Evolutionary conservation across 129 eudicot species (phyloP), one percentile per base, ranked within the genome.

Genomic region (Mikania micrantha): DNA sequence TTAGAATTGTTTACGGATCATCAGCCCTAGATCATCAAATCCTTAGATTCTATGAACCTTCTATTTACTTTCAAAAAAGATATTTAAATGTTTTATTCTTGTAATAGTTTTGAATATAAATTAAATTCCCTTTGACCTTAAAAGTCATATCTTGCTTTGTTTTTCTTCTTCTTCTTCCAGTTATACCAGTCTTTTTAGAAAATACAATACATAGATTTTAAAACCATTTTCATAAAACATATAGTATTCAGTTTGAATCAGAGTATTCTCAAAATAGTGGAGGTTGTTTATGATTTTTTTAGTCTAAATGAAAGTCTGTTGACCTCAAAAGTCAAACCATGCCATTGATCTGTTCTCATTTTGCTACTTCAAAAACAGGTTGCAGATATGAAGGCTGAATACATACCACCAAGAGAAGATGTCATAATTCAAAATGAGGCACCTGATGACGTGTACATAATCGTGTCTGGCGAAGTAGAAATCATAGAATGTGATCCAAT

Each of bases 351-450:
- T 61, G 40, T 24, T 17, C 35, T 60, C 32, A 7, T 31, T 25
- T 28, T 9, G 25, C 35, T 7, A 19, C 52, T 1, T 3, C 9
- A 5, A 20, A 44, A 63, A 44, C 70, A 87, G 97, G 97, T 88
- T 42, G 78, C 84, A 4, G 95, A 84, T 64, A 84, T 88, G 95
- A 88, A 82, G 70, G 96, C 98, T 0, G 98, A 93, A 64, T 93
- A 80, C 77, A 74, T 88, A 35, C 96, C 98, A 5, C 98, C 98
- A 35, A 74, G 90, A 71, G 98, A 93, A 80, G 98, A 93, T 63
- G 94, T 93, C 5, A 84, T 88, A 48, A 58, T 93, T 59, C 95
- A 86, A 67, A 93, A 93, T 9, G 96, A 93, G 71, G 81, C 95
- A 16, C 85, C 98, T 0, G 98, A 88, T 32, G 98, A 93, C 50